Percentiles rank a stretch among this genome's conserved stretches.
Conservation (phyloP, 352 stramenopile species). For the Pythium vanterpoolii region DNA sequence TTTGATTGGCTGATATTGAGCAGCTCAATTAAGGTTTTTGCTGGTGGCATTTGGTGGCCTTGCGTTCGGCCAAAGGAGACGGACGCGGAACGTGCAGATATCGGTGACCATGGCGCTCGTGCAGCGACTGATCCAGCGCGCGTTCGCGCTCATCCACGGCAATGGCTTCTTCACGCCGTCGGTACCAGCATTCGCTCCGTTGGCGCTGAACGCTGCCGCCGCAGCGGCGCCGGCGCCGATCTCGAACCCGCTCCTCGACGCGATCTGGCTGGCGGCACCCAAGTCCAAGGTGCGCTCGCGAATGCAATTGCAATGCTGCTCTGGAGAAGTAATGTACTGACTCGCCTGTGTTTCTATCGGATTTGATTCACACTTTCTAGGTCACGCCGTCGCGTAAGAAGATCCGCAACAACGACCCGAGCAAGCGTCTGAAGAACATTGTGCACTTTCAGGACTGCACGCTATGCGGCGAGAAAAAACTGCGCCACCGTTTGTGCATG, state of each 20-base stretch:
- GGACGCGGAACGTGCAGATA: too few relatives aligned
- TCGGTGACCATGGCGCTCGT: constrained; percentile 48
- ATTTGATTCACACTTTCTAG: constrained; percentile 24
- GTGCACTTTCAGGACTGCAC: constrained; percentile 87
- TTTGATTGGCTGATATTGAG: neutral
- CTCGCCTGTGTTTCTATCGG: neutral
- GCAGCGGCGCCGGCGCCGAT: constrained; percentile 26
- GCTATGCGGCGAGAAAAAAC: constrained; percentile 84
- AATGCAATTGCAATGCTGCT: neutral
- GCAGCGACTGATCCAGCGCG: constrained; percentile 66
- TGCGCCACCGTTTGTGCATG: constrained; percentile 87
- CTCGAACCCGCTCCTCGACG: constrained; percentile 59
- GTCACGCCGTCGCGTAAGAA: constrained; percentile 84
- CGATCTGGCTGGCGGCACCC: constrained; percentile 77
- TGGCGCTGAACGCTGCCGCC: constrained; percentile 32
- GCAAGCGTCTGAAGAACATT: constrained; percentile 88
- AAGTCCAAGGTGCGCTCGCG: constrained; percentile 78
- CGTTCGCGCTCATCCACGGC: constrained; percentile 50
- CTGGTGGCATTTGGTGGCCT: constrained; percentile 21
- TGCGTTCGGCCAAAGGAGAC: constrained; percentile 11
- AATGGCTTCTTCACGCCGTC: constrained; percentile 47
- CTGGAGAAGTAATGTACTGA: neutral
- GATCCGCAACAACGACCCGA: constrained; percentile 86
- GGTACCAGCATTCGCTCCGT: constrained; percentile 26
- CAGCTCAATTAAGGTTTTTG: constrained; percentile 19